Conservation (phyloP, 768 basidiomycete genomes). For the Podaxis sp. region DNA sequence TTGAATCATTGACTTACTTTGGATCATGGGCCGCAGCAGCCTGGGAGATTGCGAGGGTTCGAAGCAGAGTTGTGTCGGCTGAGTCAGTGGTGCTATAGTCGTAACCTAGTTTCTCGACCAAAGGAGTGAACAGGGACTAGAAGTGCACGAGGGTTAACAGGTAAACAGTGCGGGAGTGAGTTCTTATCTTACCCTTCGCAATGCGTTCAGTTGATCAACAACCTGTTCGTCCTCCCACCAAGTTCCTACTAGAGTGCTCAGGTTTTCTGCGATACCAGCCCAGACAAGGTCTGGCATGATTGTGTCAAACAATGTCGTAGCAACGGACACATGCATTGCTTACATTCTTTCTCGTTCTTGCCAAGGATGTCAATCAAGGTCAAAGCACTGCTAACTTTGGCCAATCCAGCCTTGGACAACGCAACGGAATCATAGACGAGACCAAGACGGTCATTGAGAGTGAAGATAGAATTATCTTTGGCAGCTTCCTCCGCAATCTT, state of each 20-base stretch:
- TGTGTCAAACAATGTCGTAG: neutral
- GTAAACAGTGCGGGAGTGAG: neutral
- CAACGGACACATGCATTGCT: constrained; percentile 23
- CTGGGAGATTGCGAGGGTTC: constrained; percentile 67
- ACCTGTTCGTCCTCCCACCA: constrained; percentile 82
- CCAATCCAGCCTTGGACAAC: constrained; percentile 78
- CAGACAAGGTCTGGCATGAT: constrained; percentile 73
- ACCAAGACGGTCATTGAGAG: constrained; percentile 85
- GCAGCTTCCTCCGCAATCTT: constrained; percentile 81
- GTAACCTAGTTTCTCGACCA: constrained; percentile 78
- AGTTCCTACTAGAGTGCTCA: constrained; percentile 52
- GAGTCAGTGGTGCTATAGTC: constrained; percentile 67
- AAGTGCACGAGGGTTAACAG: constrained; percentile 7
- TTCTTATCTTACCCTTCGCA: constrained; percentile 49
- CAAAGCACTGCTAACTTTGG: constrained; percentile 74
- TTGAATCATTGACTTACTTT: constrained; percentile 19
- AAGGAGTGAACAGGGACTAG: constrained; percentile 66
- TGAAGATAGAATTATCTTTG: constrained; percentile 62
- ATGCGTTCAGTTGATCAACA: constrained; percentile 52
- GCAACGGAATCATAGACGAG: constrained; percentile 82
- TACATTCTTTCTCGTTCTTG: constrained; percentile 75
- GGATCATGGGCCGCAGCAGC: constrained; percentile 34
- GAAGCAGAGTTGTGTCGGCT: constrained; percentile 64
- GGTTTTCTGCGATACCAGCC: constrained; percentile 60
- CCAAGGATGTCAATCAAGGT: constrained; percentile 63